Conservation (phyloP, 495 filamentous ascomycete species). For the Xylaria cubensis region DNA sequence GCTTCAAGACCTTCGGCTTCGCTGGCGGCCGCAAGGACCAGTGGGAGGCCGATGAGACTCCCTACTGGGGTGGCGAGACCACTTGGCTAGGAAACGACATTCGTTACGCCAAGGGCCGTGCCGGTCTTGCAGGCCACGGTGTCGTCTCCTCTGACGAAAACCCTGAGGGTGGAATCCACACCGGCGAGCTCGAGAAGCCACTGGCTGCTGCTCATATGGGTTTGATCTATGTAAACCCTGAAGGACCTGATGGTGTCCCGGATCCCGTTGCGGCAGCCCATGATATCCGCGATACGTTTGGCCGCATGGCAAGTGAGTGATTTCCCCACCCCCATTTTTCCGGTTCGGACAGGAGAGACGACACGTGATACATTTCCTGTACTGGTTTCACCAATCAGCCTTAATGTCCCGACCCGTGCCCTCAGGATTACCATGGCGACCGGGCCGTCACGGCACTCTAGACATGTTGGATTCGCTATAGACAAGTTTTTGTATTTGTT, state of each 20-base stretch:
- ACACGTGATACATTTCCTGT: background rate
- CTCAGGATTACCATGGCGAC: background rate
- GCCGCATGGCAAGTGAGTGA: slow-evolving; percentile 67
- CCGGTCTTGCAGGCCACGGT: slow-evolving; percentile 50
- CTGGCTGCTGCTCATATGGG: slow-evolving; percentile 73
- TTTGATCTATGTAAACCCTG: slow-evolving; percentile 78
- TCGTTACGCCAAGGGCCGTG: slow-evolving; percentile 62
- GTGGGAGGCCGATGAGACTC: slow-evolving; percentile 74
- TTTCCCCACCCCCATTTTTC: background rate
- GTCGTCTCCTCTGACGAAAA: slow-evolving; percentile 56
- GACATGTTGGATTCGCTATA: background rate
- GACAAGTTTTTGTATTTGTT: background rate
- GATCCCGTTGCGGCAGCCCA: slow-evolving; percentile 69
- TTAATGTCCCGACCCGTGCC: background rate
- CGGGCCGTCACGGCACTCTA: background rate
- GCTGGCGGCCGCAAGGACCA: slow-evolving; percentile 71
- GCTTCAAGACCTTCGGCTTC: slow-evolving; percentile 74
- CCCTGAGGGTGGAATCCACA: slow-evolving; percentile 58
- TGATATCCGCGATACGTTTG: slow-evolving; percentile 74
- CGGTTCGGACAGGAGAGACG: background rate
- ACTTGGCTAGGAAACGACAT: slow-evolving; percentile 74
- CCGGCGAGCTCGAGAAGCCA: slow-evolving; percentile 66
- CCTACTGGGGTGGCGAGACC: slow-evolving; percentile 76
- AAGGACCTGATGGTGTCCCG: slow-evolving; percentile 72
- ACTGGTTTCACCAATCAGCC: background rate